Conservation (phyloP, 371 early-diverging fungal species). For the Furculomyces boomerangus region DNA sequence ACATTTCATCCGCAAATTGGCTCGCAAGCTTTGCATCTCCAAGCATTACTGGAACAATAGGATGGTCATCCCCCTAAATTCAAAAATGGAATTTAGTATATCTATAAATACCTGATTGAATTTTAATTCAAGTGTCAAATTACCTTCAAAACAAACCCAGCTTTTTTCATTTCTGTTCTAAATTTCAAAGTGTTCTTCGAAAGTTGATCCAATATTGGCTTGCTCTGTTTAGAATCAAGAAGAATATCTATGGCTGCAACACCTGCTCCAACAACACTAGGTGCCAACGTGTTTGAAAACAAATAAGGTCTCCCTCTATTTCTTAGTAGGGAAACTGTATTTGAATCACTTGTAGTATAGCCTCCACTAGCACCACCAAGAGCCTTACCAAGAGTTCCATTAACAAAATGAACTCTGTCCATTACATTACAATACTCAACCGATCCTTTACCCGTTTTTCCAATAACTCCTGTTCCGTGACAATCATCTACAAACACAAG, state of each 20-base stretch:
- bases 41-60: conserved; percentile 41
- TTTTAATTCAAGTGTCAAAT: neutral
- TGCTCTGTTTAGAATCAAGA: conserved; percentile 16
- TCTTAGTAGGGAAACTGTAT: conserved; percentile 31
- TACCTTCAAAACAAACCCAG: conserved; percentile 26
- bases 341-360: conserved; percentile 32
- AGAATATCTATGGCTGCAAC: conserved; percentile 35
- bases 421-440: conserved; percentile 35
- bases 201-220: conserved; percentile 23
- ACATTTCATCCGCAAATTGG: conserved; percentile 34
- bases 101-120: neutral
- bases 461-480: conserved; percentile 43
- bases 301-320: conserved; percentile 38
- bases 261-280: conserved; percentile 42
- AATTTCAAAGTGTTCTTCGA: conserved; percentile 33
- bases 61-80: conserved; percentile 37
- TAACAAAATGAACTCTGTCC: conserved; percentile 36
- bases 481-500: conserved; percentile 43
- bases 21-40: conserved; percentile 36
- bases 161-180: conserved; percentile 26
- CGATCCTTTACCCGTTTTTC: conserved; percentile 34
- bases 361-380: conserved; percentile 45
- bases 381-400: conserved; percentile 45
- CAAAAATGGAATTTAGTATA: conserved; percentile 1
- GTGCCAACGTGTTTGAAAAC: conserved; percentile 42